These are phyloP conservation scores for Colletotrichum abscissum DNA, from an alignment of 2,329 filamentous ascomycete genomes.

Conservation along the genomic window DNA sequence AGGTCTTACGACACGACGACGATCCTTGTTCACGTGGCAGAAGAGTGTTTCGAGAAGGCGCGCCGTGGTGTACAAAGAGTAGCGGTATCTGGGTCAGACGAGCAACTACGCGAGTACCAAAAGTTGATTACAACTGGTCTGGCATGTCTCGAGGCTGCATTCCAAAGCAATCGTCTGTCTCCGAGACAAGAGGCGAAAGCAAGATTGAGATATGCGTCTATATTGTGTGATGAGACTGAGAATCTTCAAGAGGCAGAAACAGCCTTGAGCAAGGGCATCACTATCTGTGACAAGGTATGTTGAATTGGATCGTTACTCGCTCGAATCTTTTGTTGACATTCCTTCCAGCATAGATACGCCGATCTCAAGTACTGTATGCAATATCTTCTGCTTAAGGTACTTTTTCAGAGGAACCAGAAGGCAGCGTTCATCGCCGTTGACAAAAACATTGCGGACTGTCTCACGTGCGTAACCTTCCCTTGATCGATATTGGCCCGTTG, in stretches of 20 bases:
- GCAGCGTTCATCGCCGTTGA: conserved; percentile 80
- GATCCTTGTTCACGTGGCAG: conserved; percentile 76
- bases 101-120: conserved; percentile 73
- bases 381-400: conserved; percentile 76
- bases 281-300: conserved; percentile 72
- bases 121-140: conserved; percentile 78
- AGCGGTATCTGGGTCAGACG: conserved; percentile 60
- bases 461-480: conserved; percentile 61
- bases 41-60: conserved; percentile 79
- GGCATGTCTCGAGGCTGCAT: conserved; percentile 76
- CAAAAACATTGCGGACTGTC: conserved; percentile 74
- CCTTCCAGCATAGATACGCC: conserved; percentile 60
- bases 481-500: background rate
- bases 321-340: conserved; percentile 33
- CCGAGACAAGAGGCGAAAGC: conserved; percentile 77
- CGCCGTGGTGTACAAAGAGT: conserved; percentile 63
- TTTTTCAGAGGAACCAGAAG: conserved; percentile 77
- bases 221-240: conserved; percentile 81
- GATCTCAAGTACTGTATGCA: conserved; percentile 84
- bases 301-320: background rate
- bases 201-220: conserved; percentile 76
- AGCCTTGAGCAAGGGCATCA: conserved; percentile 76
- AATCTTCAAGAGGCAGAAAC: conserved; percentile 81
- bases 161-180: conserved; percentile 69
- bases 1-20: conserved; percentile 63